These are phyloP conservation scores for Dactylellina drechsleri DNA, from an alignment of 2,329 filamentous ascomycete genomes.

Conservation along the genomic window DNA sequence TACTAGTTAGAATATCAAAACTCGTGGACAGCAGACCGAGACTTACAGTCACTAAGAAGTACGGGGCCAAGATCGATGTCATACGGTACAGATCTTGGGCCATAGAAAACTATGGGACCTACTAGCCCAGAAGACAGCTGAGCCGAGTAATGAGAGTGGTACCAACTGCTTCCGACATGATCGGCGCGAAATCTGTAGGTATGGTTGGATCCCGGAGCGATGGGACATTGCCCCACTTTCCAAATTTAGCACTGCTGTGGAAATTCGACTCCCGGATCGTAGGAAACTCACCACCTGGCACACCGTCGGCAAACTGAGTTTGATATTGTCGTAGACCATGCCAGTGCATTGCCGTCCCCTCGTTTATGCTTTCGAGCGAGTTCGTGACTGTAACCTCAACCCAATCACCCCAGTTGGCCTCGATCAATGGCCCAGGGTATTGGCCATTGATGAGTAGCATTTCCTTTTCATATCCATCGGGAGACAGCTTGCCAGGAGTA, in stretches of 20 bases:
- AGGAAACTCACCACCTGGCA: background rate
- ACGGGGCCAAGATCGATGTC: slow-evolving; percentile 59
- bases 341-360: slow-evolving; percentile 20
- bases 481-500: background rate
- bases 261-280: slow-evolving; percentile 56
- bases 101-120: slow-evolving; percentile 54
- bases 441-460: slow-evolving; percentile 1
- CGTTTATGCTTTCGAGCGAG: slow-evolving; percentile 4
- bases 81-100: slow-evolving; percentile 33
- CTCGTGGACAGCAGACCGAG: slow-evolving; percentile 47
- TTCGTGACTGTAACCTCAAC: slow-evolving; percentile 17
- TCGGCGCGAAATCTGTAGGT: slow-evolving; percentile 61
- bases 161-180: slow-evolving; percentile 60
- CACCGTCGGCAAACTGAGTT: slow-evolving; percentile 8
- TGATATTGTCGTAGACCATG: slow-evolving; percentile 21
- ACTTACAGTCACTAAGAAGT: slow-evolving; percentile 59
- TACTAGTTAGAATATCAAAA: slow-evolving; percentile 54
- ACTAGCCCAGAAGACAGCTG: slow-evolving; percentile 23
- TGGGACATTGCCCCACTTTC: no score
- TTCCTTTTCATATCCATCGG: slow-evolving; percentile 5
- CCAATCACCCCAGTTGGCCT: slow-evolving; percentile 14
- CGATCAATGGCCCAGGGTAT: slow-evolving; percentile 6
- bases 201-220: no score
- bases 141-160: slow-evolving; percentile 42
- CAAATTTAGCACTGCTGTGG: slow-evolving; percentile 22